Evolutionary conservation across 805 yeast species (phyloP).

Genomic region (Cyberlindnera subsufficiens): DNA sequence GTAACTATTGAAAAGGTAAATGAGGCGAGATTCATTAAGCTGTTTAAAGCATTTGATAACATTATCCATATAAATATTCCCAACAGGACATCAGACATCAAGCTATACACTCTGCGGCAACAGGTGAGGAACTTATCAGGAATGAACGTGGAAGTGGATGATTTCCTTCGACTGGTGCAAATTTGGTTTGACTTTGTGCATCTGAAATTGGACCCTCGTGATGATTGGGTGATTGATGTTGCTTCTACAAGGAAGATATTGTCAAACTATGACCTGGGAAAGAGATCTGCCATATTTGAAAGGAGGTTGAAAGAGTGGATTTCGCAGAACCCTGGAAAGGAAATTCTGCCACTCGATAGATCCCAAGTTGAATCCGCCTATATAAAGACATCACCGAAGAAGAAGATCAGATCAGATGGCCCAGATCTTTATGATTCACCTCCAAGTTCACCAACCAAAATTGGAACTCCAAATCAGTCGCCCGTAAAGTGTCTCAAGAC

Average conservation of each 20-base stretch:
- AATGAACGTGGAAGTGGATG: slow-evolving; percentile 6
- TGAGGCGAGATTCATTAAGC: slow-evolving; percentile 3
- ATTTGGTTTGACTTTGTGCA: slow-evolving; percentile 18
- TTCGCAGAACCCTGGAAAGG: slow-evolving; percentile 7
- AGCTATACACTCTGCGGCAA: slow-evolving; percentile 8
- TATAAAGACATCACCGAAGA: not conserved
- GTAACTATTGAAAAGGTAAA: slow-evolving; percentile 28
- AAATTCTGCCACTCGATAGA: slow-evolving; percentile 10
- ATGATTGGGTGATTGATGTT: slow-evolving; percentile 15
- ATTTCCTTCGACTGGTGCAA: slow-evolving; percentile 13
- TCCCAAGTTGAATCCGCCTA: not conserved
- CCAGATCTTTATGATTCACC: too few species aligned
- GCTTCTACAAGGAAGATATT: slow-evolving; percentile 9
- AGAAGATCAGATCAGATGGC: slow-evolving; percentile 2
- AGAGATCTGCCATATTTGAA: slow-evolving; percentile 8
- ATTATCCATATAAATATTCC: slow-evolving; percentile 10
- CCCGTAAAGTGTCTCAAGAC: too few species aligned
- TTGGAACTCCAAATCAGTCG: too few species aligned
- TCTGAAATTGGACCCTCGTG: slow-evolving; percentile 12
- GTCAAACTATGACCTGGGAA: slow-evolving; percentile 3
- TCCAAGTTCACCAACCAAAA: too few species aligned
- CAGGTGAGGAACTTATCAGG: slow-evolving; percentile 12
- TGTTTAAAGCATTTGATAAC: slow-evolving; percentile 17
- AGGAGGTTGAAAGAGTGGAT: slow-evolving; percentile 14
- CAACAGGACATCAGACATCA: slow-evolving; percentile 16